These are phyloP conservation scores for Colletotrichum abscissum DNA, from an alignment of 2,329 filamentous ascomycete genomes.

Conservation along the genomic window DNA sequence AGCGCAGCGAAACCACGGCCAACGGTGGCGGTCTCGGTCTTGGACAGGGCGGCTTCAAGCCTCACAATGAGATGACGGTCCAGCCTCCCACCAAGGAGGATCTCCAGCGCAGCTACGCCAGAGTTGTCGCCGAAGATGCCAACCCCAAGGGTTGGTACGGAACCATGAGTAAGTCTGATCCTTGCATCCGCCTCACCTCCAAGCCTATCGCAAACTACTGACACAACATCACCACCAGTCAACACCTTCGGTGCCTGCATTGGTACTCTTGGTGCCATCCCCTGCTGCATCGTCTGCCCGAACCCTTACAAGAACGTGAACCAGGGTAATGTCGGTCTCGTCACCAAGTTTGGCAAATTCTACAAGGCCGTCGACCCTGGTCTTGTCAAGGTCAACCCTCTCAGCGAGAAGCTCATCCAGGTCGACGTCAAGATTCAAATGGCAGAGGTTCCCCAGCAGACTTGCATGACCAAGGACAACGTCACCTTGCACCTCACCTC, in stretches of 20 bases:
- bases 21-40: constrained; percentile 36
- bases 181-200: background rate
- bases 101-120: constrained; percentile 84
- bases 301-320: constrained; percentile 95
- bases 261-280: constrained; percentile 85
- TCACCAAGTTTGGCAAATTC: constrained; percentile 96
- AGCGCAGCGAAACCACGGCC: constrained; percentile 9
- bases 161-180: constrained; percentile 73
- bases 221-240: constrained; percentile 58
- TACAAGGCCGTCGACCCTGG: constrained; percentile 96
- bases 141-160: constrained; percentile 90
- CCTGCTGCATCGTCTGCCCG: constrained; percentile 91
- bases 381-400: constrained; percentile 96
- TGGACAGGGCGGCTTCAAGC: constrained; percentile 55
- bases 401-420: constrained; percentile 88
- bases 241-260: constrained; percentile 79
- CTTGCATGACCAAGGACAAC: constrained; percentile 99
- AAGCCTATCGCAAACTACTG: constrained; percentile 1
- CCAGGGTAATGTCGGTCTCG: constrained; percentile 94
- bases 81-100: constrained; percentile 86
- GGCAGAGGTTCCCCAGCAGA: constrained; percentile 88
- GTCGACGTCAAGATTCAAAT: constrained; percentile 99
- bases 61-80: constrained; percentile 72
- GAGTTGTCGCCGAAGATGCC: constrained; percentile 71
- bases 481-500: constrained; percentile 93